These are phyloP conservation scores for Torulaspora delbrueckii DNA, from an alignment of 805 yeast species.

Conservation along the genomic window DNA sequence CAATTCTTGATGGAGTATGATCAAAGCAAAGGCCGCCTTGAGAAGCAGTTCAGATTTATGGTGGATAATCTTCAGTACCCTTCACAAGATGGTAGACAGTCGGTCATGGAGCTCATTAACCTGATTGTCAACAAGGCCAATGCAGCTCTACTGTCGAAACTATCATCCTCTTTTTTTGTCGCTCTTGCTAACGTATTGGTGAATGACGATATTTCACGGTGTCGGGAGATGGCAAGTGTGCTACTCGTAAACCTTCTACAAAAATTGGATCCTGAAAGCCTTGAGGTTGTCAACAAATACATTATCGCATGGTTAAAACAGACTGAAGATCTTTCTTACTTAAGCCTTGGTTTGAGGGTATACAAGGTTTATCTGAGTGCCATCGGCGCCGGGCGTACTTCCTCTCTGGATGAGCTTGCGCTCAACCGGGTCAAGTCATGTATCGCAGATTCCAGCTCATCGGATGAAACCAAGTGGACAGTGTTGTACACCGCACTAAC, in stretches of 20 bases:
- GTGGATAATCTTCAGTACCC: slow-evolving; percentile 80
- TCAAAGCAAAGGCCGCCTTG: slow-evolving; percentile 80
- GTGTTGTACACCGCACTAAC: slow-evolving; percentile 61
- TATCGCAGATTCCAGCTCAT: slow-evolving; percentile 36
- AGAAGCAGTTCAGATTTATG: slow-evolving; percentile 74
- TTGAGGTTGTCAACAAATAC: slow-evolving; percentile 36
- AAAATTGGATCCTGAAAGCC: slow-evolving; percentile 40
- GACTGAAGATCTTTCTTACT: slow-evolving; percentile 45
- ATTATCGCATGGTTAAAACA: slow-evolving; percentile 60
- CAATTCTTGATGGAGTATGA: slow-evolving; percentile 91
- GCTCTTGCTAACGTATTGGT: slow-evolving; percentile 72
- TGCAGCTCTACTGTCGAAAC: slow-evolving; percentile 49
- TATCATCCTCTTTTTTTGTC: slow-evolving; percentile 75
- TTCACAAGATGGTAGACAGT: slow-evolving; percentile 78
- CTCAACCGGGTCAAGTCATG: slow-evolving; percentile 34
- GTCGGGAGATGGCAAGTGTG: slow-evolving; percentile 77
- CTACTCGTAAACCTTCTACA: slow-evolving; percentile 52
- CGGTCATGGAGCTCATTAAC: slow-evolving; percentile 83
- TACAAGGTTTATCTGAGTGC: slow-evolving; percentile 57
- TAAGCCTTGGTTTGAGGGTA: slow-evolving; percentile 69
- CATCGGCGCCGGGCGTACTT: slow-evolving; percentile 40
- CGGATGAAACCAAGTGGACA: slow-evolving; percentile 66
- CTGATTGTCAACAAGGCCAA: slow-evolving; percentile 63
- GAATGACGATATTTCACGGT: slow-evolving; percentile 69
- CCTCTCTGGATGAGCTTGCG: slow-evolving; percentile 41